Evolutionary conservation across 2,329 filamentous ascomycete species (phyloP), one percentile per base, ranked within the genome.

Genomic region (Neodidymelliopsis sp.): DNA sequence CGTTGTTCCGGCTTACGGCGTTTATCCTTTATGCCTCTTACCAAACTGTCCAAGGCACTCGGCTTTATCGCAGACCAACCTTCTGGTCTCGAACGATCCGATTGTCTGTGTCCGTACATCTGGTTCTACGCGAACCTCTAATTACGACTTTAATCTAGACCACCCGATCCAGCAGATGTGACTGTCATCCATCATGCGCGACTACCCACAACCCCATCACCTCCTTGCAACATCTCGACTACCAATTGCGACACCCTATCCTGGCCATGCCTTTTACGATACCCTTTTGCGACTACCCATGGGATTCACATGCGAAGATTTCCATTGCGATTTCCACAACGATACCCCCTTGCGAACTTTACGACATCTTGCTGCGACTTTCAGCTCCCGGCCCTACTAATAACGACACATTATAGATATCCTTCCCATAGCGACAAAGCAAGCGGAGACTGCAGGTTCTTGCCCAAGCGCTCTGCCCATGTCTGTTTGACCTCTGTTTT

Each of bases 401-500:
- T 28, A 20, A 30, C 15, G 15, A 30, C 2, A 11, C 10, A 38
- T n/a, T 28, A 5, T 23, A 45, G 15, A 40, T 23, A 27, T 53
- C 62, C 56, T 60, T 54, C 54, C 62, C 56, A 62, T 54, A 55
- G 62, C 60, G 45, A 60, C 60, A 51, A 53, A 33, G 51, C 46
- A 31, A 54, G 42, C 50, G 37, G 53, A 13, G n/a, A 19, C 23
- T 53, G 54, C 56, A 39, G 6, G 31, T 6, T 18, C 27, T 48
- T 49, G 31, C 20, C 47, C 36, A 33, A 42, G 53, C 53, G 44
- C 52, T 49, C 43, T 42, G 34, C 50, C 53, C 51, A 53, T 57
- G 47, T 54, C 39, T 36, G 28, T 33, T 50, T 37, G 24, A 43
- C 27, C 44, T 8, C 24, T n/a, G n/a, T n/a, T 34, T 31, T 41